These are phyloP conservation scores for Aureobasidium leucospermi DNA, from an alignment of 2,329 filamentous ascomycete species.

Conservation along the genomic window DNA sequence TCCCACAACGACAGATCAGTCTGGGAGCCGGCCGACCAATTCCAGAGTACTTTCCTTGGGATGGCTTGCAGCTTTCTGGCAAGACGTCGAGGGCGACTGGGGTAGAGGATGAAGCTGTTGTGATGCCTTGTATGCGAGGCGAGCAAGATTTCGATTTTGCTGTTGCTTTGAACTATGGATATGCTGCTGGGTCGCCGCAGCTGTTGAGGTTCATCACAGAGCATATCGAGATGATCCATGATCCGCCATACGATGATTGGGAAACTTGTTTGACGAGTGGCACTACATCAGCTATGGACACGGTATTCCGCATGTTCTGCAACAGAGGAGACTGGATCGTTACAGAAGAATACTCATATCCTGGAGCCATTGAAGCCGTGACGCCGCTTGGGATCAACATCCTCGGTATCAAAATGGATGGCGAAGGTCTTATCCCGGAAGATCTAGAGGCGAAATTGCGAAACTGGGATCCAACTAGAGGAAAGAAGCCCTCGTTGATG, in stretches of 20 bases:
- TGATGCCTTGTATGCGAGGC: neutral
- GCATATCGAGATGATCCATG: constrained; percentile 24
- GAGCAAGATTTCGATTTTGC: constrained; percentile 19
- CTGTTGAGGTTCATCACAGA: constrained; percentile 24
- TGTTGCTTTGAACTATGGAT: constrained; percentile 23
- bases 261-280: constrained; percentile 24
- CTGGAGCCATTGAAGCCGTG: constrained; percentile 22
- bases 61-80: constrained; percentile 10
- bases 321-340: constrained; percentile 22
- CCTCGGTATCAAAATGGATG: constrained; percentile 25
- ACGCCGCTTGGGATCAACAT: constrained; percentile 23
- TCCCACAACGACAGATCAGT: constrained; percentile 8
- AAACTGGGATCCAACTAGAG: constrained; percentile 21
- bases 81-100: neutral
- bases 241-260: constrained; percentile 28
- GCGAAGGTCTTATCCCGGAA: constrained; percentile 22
- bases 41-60: constrained; percentile 16
- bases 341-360: constrained; percentile 24
- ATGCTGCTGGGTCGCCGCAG: constrained; percentile 21
- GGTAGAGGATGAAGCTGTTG: neutral
- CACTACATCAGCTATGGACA: constrained; percentile 26
- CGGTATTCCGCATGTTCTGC: constrained; percentile 24
- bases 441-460: constrained; percentile 21
- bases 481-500: constrained; percentile 22
- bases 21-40: constrained; percentile 13